Evolutionary conservation across 805 yeast species (phyloP).

Genomic region (Saccharomyces mikatae): DNA sequence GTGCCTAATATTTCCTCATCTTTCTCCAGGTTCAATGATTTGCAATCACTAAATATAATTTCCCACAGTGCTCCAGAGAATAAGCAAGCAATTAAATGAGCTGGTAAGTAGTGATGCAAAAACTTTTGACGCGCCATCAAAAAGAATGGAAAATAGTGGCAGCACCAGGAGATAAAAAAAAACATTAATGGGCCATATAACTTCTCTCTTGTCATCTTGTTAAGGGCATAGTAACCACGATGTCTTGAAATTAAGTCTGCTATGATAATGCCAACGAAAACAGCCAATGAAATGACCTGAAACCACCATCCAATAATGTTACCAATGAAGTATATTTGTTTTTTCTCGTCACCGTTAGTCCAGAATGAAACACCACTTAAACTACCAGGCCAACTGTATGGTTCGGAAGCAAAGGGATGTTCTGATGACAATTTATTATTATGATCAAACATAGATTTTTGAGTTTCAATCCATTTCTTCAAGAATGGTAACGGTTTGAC

Average conservation of each 20-base stretch:
- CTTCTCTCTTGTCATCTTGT: slow-evolving; percentile 55
- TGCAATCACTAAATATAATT: slow-evolving; percentile 57
- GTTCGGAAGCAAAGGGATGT: slow-evolving; percentile 94
- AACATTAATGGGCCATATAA: slow-evolving; percentile 75
- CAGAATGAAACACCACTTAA: slow-evolving; percentile 92
- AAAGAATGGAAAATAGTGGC: slow-evolving; percentile 87
- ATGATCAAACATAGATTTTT: slow-evolving; percentile 80
- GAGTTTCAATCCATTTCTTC: slow-evolving; percentile 84
- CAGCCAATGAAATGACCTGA: slow-evolving; percentile 55
- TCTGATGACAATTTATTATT: slow-evolving; percentile 79
- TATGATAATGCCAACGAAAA: slow-evolving; percentile 53
- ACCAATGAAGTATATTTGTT: slow-evolving; percentile 86
- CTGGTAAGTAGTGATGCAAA: slow-evolving; percentile 91
- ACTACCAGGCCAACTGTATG: slow-evolving; percentile 85
- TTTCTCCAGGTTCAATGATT: slow-evolving; percentile 22
- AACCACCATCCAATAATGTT: slow-evolving; percentile 89
- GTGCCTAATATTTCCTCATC: slow-evolving; percentile 32
- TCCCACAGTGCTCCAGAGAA: slow-evolving; percentile 78
- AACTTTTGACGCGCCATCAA: slow-evolving; percentile 90
- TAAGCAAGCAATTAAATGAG: slow-evolving; percentile 81
- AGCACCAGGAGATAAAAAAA: slow-evolving; percentile 76
- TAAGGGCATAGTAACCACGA: slow-evolving; percentile 54
- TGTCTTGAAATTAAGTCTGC: slow-evolving; percentile 75
- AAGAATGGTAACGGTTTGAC: slow-evolving; percentile 63
- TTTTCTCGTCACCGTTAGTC: slow-evolving; percentile 59